Conservation (phyloP, 208 protist species). For the Leishmania martiniquensis region DNA sequence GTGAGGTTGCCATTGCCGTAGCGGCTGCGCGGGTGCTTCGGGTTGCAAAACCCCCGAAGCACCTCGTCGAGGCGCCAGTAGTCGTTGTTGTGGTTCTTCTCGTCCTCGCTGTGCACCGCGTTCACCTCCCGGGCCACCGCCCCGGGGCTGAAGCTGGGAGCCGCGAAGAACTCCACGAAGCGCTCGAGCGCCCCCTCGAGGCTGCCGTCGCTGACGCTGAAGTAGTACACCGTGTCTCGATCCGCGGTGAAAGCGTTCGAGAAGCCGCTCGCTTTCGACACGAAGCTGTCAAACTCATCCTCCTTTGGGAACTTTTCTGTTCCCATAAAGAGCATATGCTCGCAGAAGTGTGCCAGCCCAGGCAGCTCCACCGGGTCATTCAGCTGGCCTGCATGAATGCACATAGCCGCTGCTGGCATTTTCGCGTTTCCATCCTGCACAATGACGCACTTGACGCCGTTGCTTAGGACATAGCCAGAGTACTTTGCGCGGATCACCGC, state of each 20-base stretch:
- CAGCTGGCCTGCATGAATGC: constrained; percentile 65
- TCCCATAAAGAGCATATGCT: constrained; percentile 96
- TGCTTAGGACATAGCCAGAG: constrained; percentile 62
- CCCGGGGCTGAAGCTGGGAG: constrained; percentile 83
- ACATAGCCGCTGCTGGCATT: constrained; percentile 76
- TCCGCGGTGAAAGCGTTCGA: constrained; percentile 90
- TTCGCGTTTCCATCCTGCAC: constrained; percentile 66
- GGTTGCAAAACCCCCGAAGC: constrained; percentile 49
- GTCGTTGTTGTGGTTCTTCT: constrained; percentile 91
- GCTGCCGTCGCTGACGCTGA: constrained; percentile 65
- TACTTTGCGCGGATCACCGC: constrained; percentile 41
- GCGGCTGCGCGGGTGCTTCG: constrained; percentile 67
- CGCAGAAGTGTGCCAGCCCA: constrained; percentile 93
- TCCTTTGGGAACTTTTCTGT: constrained; percentile 93
- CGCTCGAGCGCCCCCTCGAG: constrained; percentile 89
- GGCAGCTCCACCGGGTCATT: constrained; percentile 68
- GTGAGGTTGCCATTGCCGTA: constrained; percentile 91
- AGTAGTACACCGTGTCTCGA: constrained; percentile 90
- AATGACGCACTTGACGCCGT: constrained; percentile 80
- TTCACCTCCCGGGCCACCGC: constrained; percentile 87
- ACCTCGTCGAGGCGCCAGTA: constrained; percentile 84
- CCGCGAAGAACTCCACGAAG: constrained; percentile 95
- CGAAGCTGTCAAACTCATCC: constrained; percentile 78
- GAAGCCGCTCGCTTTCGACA: constrained; percentile 72
- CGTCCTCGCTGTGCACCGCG: constrained; percentile 94